Conservation (phyloP, 352 stramenopile genomes). For the Pseudoperonospora humuli region DNA sequence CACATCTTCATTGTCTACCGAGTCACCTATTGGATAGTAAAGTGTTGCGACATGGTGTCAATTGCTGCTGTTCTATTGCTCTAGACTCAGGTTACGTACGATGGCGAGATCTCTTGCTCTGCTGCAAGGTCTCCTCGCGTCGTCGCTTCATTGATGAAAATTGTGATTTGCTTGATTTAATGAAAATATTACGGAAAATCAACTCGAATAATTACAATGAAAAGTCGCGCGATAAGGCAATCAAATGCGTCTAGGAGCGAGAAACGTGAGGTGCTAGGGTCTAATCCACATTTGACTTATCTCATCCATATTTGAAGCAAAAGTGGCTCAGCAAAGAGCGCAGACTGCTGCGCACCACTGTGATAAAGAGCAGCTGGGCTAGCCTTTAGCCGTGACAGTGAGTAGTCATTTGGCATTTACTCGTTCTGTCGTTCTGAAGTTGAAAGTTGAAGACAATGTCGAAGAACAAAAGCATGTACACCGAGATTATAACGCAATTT, state of each 20-base stretch:
- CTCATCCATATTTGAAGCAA: no score
- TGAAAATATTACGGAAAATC: background rate
- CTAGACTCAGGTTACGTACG: constrained; percentile 16
- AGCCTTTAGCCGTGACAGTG: no score
- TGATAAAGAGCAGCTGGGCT: no score
- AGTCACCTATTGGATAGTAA: constrained; percentile 12
- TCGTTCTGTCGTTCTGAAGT: no score
- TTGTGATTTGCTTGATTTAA: background rate
- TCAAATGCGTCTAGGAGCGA: background rate
- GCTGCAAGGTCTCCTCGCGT: constrained; percentile 23
- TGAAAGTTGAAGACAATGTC: no score
- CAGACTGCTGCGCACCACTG: no score
- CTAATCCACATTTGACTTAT: no score
- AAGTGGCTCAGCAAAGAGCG: no score
- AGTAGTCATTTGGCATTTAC: no score
- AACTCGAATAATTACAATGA: constrained; percentile 9
- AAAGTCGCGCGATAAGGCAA: background rate
- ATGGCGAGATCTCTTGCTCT: constrained; percentile 28
- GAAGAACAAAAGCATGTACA: no score
- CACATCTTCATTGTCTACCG: constrained; percentile 22
- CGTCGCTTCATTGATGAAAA: constrained; percentile 28
- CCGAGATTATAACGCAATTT: no score
- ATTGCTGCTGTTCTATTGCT: background rate
- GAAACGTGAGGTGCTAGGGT: no score
- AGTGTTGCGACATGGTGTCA: background rate